These are phyloP conservation scores for Backusella morwellensis DNA, from an alignment of 192 early-diverging fungal genomes.

Conservation along the genomic window DNA sequence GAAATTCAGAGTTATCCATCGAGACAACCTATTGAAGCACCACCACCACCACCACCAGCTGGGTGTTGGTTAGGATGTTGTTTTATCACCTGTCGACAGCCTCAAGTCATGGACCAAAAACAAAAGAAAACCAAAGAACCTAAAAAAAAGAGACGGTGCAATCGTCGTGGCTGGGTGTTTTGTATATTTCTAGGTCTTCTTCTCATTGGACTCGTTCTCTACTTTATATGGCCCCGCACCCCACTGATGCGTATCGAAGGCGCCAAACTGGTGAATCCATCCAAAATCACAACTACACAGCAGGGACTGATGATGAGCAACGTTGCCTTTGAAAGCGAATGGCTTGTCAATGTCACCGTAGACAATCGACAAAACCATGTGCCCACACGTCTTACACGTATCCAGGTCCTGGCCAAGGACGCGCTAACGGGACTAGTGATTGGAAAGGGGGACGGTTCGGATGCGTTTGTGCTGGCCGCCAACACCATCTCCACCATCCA, in stretches of 20 bases:
- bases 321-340: slow-evolving; percentile 13
- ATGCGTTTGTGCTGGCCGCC: not conserved
- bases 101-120: not conserved
- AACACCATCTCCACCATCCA: slow-evolving; percentile 10
- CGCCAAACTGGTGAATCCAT: not conserved
- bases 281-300: not conserved
- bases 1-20: not conserved
- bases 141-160: not conserved
- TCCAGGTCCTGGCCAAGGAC: slow-evolving; percentile 14
- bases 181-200: slow-evolving; percentile 5
- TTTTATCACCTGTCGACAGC: not conserved
- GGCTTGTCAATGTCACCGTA: slow-evolving; percentile 23
- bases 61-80: slow-evolving; percentile 8
- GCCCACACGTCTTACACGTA: slow-evolving; percentile 10
- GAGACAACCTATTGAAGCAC: not conserved
- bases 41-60: not conserved
- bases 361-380: slow-evolving; percentile 29
- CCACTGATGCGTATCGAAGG: slow-evolving; percentile 19
- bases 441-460: slow-evolving; percentile 10
- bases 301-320: slow-evolving; percentile 8
- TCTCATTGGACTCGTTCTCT: not conserved
- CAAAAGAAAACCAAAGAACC: not conserved
- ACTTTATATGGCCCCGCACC: slow-evolving; percentile 15
- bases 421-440: slow-evolving; percentile 21
- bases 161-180: slow-evolving; percentile 6